phyloP scores from a whole-genome alignment of 352 stramenopile species.

The Pythium monospermum region DNA sequence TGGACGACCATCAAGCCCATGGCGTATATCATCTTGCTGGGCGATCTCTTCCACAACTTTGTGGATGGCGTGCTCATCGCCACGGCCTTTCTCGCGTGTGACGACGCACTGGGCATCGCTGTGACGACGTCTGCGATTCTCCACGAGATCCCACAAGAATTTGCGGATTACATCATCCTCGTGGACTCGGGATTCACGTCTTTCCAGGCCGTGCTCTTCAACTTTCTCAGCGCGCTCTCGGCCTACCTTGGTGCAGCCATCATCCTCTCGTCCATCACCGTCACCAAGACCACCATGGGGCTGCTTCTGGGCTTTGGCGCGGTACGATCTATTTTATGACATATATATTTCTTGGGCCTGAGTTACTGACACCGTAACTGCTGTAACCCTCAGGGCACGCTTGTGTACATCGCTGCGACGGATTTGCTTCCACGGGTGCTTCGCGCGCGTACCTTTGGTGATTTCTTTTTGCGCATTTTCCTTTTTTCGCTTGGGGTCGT shows the following conservation, averaged over 20 bases:
- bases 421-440: slow-evolving; percentile 60
- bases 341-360: neutral
- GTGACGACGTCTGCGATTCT: slow-evolving; percentile 71
- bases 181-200: slow-evolving; percentile 59
- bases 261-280: slow-evolving; percentile 45
- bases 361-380: neutral
- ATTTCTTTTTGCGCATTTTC: slow-evolving; percentile 32
- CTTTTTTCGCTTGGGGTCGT: slow-evolving; percentile 64
- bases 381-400: slow-evolving; percentile 29
- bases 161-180: slow-evolving; percentile 85
- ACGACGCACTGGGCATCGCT: slow-evolving; percentile 35
- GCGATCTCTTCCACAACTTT: slow-evolving; percentile 89
- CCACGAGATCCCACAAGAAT: slow-evolving; percentile 85
- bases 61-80: slow-evolving; percentile 75
- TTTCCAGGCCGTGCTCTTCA: slow-evolving; percentile 63
- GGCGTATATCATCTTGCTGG: slow-evolving; percentile 72
- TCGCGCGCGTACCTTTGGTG: slow-evolving; percentile 33
- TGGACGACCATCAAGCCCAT: slow-evolving; percentile 43
- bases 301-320: slow-evolving; percentile 66
- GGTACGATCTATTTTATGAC: slow-evolving; percentile 43
- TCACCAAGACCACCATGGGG: slow-evolving; percentile 61
- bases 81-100: slow-evolving; percentile 47
- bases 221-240: slow-evolving; percentile 77
- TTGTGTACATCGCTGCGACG: slow-evolving; percentile 64
- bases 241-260: slow-evolving; percentile 70